phyloP scores from a whole-genome alignment of 2,329 filamentous ascomycete genomes.

The Exophiala lecanii-corni region DNA sequence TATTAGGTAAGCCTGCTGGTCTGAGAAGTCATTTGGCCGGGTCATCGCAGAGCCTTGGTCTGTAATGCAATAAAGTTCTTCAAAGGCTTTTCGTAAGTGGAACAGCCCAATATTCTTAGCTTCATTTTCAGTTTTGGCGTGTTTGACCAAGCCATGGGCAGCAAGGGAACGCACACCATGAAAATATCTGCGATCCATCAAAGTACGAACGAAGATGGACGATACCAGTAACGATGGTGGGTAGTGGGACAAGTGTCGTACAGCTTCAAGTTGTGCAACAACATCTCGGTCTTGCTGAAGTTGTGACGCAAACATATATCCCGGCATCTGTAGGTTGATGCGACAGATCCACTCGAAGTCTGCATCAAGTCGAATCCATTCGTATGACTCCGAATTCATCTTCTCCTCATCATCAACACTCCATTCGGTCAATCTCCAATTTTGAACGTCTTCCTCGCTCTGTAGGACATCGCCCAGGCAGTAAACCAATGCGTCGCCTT shows the following conservation, averaged over 20 bases:
- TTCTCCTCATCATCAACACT: slow-evolving; percentile 77
- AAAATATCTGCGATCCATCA: slow-evolving; percentile 90
- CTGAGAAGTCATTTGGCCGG: slow-evolving; percentile 82
- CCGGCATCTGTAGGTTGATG: slow-evolving; percentile 75
- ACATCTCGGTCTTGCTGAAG: slow-evolving; percentile 96
- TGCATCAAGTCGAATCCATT: slow-evolving; percentile 97
- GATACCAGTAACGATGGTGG: slow-evolving; percentile 75
- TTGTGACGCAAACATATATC: slow-evolving; percentile 98
- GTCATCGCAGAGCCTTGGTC: slow-evolving; percentile 64
- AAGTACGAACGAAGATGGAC: slow-evolving; percentile 80
- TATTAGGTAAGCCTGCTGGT: slow-evolving; percentile 78
- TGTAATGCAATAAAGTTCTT: slow-evolving; percentile 80
- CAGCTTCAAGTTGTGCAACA: slow-evolving; percentile 72
- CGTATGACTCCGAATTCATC: slow-evolving; percentile 95
- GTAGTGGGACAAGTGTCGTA: slow-evolving; percentile 67
- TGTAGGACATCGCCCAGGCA: slow-evolving; percentile 89
- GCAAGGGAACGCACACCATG: slow-evolving; percentile 87
- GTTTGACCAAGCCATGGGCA: slow-evolving; percentile 69
- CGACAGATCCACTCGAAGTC: slow-evolving; percentile 96
- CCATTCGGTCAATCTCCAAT: slow-evolving; percentile 88
- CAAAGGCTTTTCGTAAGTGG: slow-evolving; percentile 81
- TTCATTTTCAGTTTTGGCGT: slow-evolving; percentile 59
- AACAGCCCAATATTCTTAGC: slow-evolving; percentile 72
- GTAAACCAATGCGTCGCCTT: slow-evolving; percentile 81
- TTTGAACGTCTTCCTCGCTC: slow-evolving; percentile 69